A percentile compares a stretch with the other conserved stretches of the same genome.
These are phyloP conservation scores for Isatis lusitanica DNA, from an alignment of 441 rosid genomes.

Conservation along the genomic window DNA sequence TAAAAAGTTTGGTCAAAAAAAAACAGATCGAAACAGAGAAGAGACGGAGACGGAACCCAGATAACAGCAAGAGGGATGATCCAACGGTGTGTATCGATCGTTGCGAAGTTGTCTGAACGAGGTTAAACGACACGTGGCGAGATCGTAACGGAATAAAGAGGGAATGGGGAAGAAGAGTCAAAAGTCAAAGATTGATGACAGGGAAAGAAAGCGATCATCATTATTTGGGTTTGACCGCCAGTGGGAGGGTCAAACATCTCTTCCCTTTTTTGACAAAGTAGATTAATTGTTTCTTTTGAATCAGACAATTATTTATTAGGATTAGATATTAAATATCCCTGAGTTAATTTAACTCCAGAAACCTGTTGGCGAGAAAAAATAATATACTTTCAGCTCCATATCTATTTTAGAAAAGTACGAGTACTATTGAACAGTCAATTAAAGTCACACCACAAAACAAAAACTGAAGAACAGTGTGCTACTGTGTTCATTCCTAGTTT, in stretches of 20 bases:
- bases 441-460: neutral
- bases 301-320: constrained; percentile 17
- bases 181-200: constrained; percentile 57
- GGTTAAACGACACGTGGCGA: constrained; percentile 23
- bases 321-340: constrained; percentile 6
- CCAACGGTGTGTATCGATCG: constrained; percentile 22
- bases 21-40: constrained; percentile 38
- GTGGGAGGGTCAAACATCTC: constrained; percentile 38
- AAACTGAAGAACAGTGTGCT: neutral
- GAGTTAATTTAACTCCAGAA: neutral
- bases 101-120: neutral
- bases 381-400: neutral
- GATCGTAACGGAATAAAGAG: neutral
- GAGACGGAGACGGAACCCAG: constrained; percentile 34
- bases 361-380: neutral
- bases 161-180: constrained; percentile 39
- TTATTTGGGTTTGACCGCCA: constrained; percentile 49
- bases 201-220: constrained; percentile 40
- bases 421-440: neutral
- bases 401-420: neutral
- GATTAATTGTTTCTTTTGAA: constrained; percentile 28
- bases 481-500: neutral
- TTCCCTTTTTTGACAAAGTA: constrained; percentile 29
- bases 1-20: constrained; percentile 36
- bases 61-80: constrained; percentile 23